Percentiles rank a stretch among this genome's conserved stretches.
phyloP scores from a whole-genome alignment of 1,284 basidiomycete species.

The Ceratobasidium sp. region DNA sequence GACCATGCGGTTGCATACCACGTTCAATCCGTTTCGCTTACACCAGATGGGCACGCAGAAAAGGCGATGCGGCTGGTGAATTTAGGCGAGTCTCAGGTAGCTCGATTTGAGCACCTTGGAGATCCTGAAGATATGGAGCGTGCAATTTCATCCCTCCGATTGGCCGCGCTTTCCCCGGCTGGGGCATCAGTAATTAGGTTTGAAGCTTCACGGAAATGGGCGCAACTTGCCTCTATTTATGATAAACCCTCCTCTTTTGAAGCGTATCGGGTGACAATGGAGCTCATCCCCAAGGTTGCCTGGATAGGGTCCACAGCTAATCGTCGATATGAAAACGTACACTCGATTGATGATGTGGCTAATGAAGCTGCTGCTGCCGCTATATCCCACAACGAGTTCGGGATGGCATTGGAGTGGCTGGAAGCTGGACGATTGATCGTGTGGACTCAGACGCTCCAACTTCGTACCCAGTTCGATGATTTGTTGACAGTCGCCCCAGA shows the following conservation, averaged over 20 bases:
- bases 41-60: no score
- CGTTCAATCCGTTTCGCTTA: no score
- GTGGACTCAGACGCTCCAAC: constrained; percentile 3
- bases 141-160: no score
- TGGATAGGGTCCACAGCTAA: background rate
- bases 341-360: background rate
- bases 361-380: background rate
- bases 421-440: constrained; percentile 3
- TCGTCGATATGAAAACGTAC: background rate
- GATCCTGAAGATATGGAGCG: no score
- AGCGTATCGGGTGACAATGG: background rate
- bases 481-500: background rate
- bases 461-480: background rate
- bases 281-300: background rate
- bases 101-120: no score
- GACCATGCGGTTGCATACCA: no score
- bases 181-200: background rate
- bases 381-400: background rate
- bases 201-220: background rate
- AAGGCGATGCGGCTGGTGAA: no score
- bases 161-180: background rate
- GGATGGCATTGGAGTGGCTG: background rate
- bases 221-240: background rate
- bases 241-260: background rate
- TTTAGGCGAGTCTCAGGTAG: no score